Percentiles rank a stretch among this genome's conserved stretches.
These are phyloP conservation scores for Odontarrhena argentea DNA, from an alignment of 345 rosid species.

Conservation along the genomic window DNA sequence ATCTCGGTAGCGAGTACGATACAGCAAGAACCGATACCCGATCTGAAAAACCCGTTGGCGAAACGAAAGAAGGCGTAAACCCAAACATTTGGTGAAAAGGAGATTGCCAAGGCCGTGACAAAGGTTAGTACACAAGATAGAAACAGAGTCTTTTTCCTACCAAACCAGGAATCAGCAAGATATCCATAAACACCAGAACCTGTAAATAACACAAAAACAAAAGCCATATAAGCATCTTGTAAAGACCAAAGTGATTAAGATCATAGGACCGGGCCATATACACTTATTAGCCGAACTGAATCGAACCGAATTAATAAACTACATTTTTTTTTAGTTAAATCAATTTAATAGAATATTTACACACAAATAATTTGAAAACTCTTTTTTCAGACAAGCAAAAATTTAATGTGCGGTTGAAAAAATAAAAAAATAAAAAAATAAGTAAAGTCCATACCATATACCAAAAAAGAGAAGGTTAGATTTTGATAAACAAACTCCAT, in stretches of 20 bases:
- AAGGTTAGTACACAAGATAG: constrained; percentile 58
- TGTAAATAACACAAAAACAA: constrained; percentile 23
- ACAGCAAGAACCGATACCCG: constrained; percentile 70
- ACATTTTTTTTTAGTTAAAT: too few relatives aligned
- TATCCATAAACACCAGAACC: constrained; percentile 63
- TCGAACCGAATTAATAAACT: too few relatives aligned
- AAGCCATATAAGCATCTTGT: constrained; percentile 1
- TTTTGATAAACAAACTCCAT: not conserved
- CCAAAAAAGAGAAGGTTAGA: not conserved
- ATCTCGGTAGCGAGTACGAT: constrained; percentile 71
- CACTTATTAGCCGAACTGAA: too few relatives aligned
- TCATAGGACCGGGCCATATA: too few relatives aligned
- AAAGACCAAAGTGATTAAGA: not conserved
- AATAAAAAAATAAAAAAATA: too few relatives aligned
- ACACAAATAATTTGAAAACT: too few relatives aligned
- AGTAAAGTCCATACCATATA: not conserved
- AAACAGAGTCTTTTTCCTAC: constrained; percentile 60
- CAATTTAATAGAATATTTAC: too few relatives aligned
- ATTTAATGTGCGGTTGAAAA: too few relatives aligned
- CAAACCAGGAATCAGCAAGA: constrained; percentile 61
- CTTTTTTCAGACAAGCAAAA: too few relatives aligned
- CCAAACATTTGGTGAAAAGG: constrained; percentile 74
- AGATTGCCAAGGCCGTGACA: constrained; percentile 56
- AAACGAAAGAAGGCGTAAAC: constrained; percentile 65
- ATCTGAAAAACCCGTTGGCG: constrained; percentile 57